A percentile compares a stretch with the other conserved stretches of the same genome.
These are phyloP conservation scores for Saccharomyces hybrid DNA, from an alignment of 1,139 yeast species.

Conservation along the genomic window DNA sequence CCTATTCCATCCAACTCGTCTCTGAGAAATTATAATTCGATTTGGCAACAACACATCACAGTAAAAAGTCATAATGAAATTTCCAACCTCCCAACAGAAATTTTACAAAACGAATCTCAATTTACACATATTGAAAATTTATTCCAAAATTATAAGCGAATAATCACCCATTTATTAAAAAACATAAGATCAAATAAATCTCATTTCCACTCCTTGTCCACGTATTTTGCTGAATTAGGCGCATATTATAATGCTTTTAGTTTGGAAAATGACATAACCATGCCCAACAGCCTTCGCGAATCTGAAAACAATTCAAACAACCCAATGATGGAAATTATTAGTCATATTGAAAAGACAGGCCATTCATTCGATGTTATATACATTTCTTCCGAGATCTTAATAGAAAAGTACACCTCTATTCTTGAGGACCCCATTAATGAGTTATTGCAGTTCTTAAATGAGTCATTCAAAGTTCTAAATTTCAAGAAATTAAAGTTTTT, in stretches of 20 bases:
- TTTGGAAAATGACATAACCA: slow-evolving; percentile 43
- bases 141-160: slow-evolving; percentile 55
- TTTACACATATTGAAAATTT: slow-evolving; percentile 48
- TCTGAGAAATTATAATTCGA: slow-evolving; percentile 2
- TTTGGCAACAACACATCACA: neutral
- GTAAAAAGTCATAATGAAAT: neutral
- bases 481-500: slow-evolving; percentile 62
- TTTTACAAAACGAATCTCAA: slow-evolving; percentile 27
- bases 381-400: slow-evolving; percentile 62
- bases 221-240: slow-evolving; percentile 39
- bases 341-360: slow-evolving; percentile 64
- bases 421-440: slow-evolving; percentile 82
- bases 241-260: slow-evolving; percentile 65
- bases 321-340: slow-evolving; percentile 35
- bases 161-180: slow-evolving; percentile 46
- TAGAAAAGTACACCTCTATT: slow-evolving; percentile 55
- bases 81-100: slow-evolving; percentile 10
- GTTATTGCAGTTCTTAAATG: slow-evolving; percentile 69
- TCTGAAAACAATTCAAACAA: slow-evolving; percentile 18
- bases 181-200: slow-evolving; percentile 49
- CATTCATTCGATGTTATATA: slow-evolving; percentile 77
- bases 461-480: slow-evolving; percentile 57
- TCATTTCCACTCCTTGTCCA: slow-evolving; percentile 32
- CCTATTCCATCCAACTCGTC: slow-evolving; percentile 39
- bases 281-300: slow-evolving; percentile 9